Base-by-base conservation (phyloP, 148 eudicot genomes). In the Amaranthus hypochondriacus region DNA sequence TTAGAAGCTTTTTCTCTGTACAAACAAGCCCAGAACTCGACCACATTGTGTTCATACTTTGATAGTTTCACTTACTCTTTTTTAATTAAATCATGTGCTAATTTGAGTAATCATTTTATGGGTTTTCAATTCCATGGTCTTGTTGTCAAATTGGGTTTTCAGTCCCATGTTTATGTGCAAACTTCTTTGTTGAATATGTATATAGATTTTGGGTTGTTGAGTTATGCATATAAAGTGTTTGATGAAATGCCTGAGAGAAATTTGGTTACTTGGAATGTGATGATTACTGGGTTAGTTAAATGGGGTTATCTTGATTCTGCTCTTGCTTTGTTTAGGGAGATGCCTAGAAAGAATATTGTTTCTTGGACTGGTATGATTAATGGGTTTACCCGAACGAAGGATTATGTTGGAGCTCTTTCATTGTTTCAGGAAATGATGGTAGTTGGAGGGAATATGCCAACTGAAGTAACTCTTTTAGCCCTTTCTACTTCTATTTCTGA, bases 281-380 rank as follows among this genome's bases (percentile, higher is more conserved):
- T 91, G 84, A 66, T 89, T 9, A 89, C 88, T 70, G 91, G 93
- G 15, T 81, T 86, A 53, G 75, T 81, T 15, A 84, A 75, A 52
- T 74, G 82, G 86, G 88, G 89, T 14, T 72, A 83, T 48, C 61
- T 89, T 8, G 71, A 70, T 6, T 62, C 70, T 8, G 93, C 90
- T 28, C 72, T 74, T 61, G 50, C 65, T 46, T 61, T 89, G 68
- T 90, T 90, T 81, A 78, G 82, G 48, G 74, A 60, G 66, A 89
- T 89, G 89, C 87, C 89, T 0, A 73, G 44, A 42, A 83, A 78
- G 72, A 84, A 84, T 78, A 77, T 87, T 56, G 78, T 90, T 83
- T 85, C 93, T 2, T 91, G 96, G 96, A 89, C 93, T 15, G 87
- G 84, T 2, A 68, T 91, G 55, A 87, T 91, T 28, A 89, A 87